Conservation (phyloP, 345 rosid species). For the Cardiospermum halicacabum region DNA sequence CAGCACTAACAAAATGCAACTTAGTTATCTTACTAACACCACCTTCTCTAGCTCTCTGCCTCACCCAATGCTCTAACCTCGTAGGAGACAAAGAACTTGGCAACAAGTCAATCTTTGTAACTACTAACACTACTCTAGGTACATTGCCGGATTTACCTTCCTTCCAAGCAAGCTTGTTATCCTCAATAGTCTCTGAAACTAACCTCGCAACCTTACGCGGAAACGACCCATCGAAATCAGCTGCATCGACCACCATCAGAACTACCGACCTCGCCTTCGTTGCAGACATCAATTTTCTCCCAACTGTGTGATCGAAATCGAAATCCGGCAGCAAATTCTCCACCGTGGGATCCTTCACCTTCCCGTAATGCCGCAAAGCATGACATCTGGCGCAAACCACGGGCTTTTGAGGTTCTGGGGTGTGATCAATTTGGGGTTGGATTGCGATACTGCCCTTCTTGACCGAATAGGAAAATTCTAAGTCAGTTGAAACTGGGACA, state of each 20-base stretch:
- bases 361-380: slow-evolving; percentile 81
- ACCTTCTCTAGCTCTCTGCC: slow-evolving; percentile 79
- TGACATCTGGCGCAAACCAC: slow-evolving; percentile 90
- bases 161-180: slow-evolving; percentile 72
- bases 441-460: slow-evolving; percentile 43
- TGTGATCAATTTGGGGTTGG: slow-evolving; percentile 29
- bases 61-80: slow-evolving; percentile 75
- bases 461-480: slow-evolving; percentile 48
- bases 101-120: slow-evolving; percentile 81
- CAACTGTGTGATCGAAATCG: slow-evolving; percentile 82
- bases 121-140: slow-evolving; percentile 74
- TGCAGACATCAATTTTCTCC: slow-evolving; percentile 57
- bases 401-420: slow-evolving; percentile 12
- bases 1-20: slow-evolving; percentile 81
- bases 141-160: slow-evolving; percentile 77
- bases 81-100: slow-evolving; percentile 71
- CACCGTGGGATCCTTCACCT: slow-evolving; percentile 68
- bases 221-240: slow-evolving; percentile 87
- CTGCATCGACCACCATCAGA: slow-evolving; percentile 81
- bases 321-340: slow-evolving; percentile 94
- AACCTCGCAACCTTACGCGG: slow-evolving; percentile 74
- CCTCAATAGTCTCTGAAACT: slow-evolving; percentile 63
- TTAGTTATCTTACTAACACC: slow-evolving; percentile 62
- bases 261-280: slow-evolving; percentile 76
- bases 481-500: slow-evolving; percentile 48